Evolutionary conservation across 768 basidiomycete species (phyloP), one percentile per base, ranked within the genome.

Genomic region (Megacollybia marginata): DNA sequence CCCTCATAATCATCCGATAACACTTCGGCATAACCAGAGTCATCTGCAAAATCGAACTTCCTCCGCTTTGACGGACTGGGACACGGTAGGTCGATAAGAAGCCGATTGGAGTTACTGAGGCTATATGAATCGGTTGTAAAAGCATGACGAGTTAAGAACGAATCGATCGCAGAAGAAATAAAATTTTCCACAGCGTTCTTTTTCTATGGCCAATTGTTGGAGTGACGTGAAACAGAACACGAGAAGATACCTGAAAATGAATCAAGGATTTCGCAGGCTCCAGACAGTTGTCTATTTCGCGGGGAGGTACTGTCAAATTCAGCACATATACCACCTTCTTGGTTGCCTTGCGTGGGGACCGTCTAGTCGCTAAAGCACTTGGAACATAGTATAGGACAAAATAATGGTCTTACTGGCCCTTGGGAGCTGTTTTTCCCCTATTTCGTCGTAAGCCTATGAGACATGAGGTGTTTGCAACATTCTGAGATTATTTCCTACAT

Each of bases 241-340:
- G 11, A 5, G 43, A 45, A 55, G 69, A 55, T 60, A 91, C 93
- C 65, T 79, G 74, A 43, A 94, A 70, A 49, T 84, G 77, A 32
- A 93, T 71, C 5, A 69, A 59, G 4, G 70, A 68, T 68, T 93
- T 94, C 15, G 78, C 69, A n/a, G 92, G 90, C 55, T 89, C 91
- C 28, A 92, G 59, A 52, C 80, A 80, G 49, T 87, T 85, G 59
- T 96, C 92, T 9, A 96, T 70, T 23, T 82, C 69, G 20, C 69
- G 66, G 2, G 80, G 67, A 42, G 90, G 82, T 16, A 93, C 66
- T 9, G 69, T 72, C 51, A 98, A 60, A 59, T 89, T 83, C 44
- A 98, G 69, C 43, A 92, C 85, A 62, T 88, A 97, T 52, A 92
- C 80, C 5, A 92, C 83, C 62, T 79, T 80, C 64, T 82, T 83